Conservation (phyloP, 1,139 yeast species). For the Diutina mesorugosa region DNA sequence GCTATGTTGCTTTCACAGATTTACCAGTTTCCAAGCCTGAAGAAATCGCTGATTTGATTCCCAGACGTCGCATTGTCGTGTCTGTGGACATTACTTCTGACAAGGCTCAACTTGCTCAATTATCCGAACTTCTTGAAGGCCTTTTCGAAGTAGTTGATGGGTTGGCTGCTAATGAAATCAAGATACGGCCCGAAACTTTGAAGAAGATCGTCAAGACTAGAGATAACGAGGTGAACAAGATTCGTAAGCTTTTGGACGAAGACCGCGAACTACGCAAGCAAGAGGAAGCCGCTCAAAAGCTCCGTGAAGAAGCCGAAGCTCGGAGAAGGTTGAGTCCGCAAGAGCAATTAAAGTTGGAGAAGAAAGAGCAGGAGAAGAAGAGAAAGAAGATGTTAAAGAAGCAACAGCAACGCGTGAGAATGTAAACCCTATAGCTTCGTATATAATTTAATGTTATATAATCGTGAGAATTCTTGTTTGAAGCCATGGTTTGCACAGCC, state of each 20-base stretch:
- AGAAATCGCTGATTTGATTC: constrained; percentile 33
- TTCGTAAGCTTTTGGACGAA: constrained; percentile 46
- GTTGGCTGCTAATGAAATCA: constrained; percentile 29
- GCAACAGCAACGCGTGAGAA: constrained; percentile 1
- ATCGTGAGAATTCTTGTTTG: not conserved
- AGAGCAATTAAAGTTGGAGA: constrained; percentile 48
- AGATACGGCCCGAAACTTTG: constrained; percentile 54
- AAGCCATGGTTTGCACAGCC: not conserved
- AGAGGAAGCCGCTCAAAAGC: constrained; percentile 61
- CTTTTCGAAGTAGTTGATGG: constrained; percentile 42
- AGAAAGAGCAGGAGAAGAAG: constrained; percentile 2
- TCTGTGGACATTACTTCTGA: constrained; percentile 36
- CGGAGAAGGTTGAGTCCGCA: constrained; percentile 50
- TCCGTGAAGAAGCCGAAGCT: constrained; percentile 46
- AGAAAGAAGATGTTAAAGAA: constrained; percentile 1
- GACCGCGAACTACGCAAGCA: constrained; percentile 24
- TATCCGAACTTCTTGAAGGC: constrained; percentile 36
- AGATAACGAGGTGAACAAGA: constrained; percentile 53
- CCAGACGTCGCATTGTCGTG: constrained; percentile 43
- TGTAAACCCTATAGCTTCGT: not conserved
- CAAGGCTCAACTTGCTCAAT: constrained; percentile 30
- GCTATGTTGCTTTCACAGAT: constrained; percentile 71
- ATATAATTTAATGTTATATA: not conserved
- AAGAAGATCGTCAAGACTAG: constrained; percentile 66
- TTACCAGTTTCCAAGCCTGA: constrained; percentile 61